Evolutionary conservation across 2,329 filamentous ascomycete species (phyloP).

Genomic region (Fusarium vanettenii): DNA sequence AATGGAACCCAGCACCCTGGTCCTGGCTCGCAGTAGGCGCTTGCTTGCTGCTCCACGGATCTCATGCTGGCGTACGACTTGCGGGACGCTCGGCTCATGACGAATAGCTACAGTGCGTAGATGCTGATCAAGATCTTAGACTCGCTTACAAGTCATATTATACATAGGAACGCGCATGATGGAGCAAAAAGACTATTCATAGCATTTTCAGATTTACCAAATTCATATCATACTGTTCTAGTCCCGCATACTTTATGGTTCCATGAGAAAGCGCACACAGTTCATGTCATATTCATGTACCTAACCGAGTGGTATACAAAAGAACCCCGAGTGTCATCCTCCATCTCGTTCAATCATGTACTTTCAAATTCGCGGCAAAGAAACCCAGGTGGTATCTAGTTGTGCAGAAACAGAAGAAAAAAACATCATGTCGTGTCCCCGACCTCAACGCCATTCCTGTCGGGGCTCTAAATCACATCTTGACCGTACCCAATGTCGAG

Average conservation of each 20-base stretch:
- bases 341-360: slow-evolving; percentile 11
- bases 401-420: slow-evolving; percentile 30
- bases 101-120: not conserved
- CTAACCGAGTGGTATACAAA: slow-evolving; percentile 8
- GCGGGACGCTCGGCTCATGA: slow-evolving; percentile 2
- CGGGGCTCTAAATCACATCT: slow-evolving; percentile 12
- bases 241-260: too few relatives aligned
- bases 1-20: not conserved
- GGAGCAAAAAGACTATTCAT: not conserved
- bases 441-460: slow-evolving; percentile 23
- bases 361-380: slow-evolving; percentile 18
- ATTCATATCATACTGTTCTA: too few relatives aligned
- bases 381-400: slow-evolving; percentile 41
- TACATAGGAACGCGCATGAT: not conserved
- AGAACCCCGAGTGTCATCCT: slow-evolving; percentile 3
- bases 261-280: not conserved
- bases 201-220: not conserved
- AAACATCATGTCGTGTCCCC: slow-evolving; percentile 12
- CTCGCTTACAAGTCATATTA: not conserved
- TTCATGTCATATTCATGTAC: slow-evolving; percentile 4
- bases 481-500: not conserved
- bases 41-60: not conserved
- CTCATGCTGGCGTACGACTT: not conserved
- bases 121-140: not conserved
- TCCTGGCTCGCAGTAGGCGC: not conserved